Conservation (phyloP, 202 grass and related monocot genomes). For the Schoenoplectus triqueter region DNA sequence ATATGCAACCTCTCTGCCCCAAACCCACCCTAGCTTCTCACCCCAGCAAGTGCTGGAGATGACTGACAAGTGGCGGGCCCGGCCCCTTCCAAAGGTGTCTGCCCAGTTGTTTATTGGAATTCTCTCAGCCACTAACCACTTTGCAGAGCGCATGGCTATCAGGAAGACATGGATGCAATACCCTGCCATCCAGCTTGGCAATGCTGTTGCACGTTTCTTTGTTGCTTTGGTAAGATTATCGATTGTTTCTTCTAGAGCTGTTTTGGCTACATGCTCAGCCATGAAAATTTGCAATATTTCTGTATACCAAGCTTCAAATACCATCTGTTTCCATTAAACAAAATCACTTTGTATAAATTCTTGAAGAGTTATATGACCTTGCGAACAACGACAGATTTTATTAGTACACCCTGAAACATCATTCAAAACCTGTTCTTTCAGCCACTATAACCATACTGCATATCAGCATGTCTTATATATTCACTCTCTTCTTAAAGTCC, state of each 20-base stretch:
- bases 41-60: constrained; percentile 78
- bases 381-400: no score
- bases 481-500: background rate
- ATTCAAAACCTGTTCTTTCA: background rate
- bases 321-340: background rate
- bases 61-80: constrained; percentile 78
- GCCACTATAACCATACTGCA: background rate
- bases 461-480: background rate
- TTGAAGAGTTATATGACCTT: no score
- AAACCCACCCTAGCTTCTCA: constrained; percentile 72
- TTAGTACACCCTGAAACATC: background rate
- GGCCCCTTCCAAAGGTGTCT: constrained; percentile 49
- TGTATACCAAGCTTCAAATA: background rate
- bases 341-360: background rate
- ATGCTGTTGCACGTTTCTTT: constrained; percentile 82
- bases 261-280: background rate
- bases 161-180: constrained; percentile 96
- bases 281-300: background rate
- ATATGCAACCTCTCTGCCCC: constrained; percentile 78
- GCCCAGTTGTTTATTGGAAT: constrained; percentile 80
- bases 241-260: constrained; percentile 19
- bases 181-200: constrained; percentile 64
- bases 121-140: constrained; percentile 90
- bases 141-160: constrained; percentile 88
- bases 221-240: constrained; percentile 74